A percentile compares a stretch with the other conserved stretches of the same genome.
Conservation (phyloP, 1,284 basidiomycete genomes). For the Jaminaea rosea region DNA sequence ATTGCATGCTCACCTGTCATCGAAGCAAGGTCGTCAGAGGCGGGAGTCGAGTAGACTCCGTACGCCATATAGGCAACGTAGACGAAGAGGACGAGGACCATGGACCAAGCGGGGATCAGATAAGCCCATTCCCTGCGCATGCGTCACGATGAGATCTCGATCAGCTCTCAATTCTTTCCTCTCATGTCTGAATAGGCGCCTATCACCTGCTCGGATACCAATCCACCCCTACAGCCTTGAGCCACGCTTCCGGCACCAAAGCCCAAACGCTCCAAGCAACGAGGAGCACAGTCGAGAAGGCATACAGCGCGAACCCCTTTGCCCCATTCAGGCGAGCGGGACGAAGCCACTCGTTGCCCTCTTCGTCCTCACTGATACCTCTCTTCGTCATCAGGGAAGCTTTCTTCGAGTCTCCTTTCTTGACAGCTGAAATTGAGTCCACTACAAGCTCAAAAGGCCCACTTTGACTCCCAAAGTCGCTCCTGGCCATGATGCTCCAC, state of each 20-base stretch:
- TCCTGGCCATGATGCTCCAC: constrained; percentile 36
- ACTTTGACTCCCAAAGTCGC: constrained; percentile 18
- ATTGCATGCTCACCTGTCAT: constrained; percentile 18
- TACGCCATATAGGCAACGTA: constrained; percentile 25
- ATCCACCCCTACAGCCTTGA: constrained; percentile 20
- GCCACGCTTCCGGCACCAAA: constrained; percentile 17
- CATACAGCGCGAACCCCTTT: constrained; percentile 31
- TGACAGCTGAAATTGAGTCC: not conserved
- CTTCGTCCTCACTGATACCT: not conserved
- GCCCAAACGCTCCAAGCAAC: constrained; percentile 26
- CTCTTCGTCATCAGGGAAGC: not conserved
- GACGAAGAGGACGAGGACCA: constrained; percentile 22
- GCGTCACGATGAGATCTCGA: not conserved
- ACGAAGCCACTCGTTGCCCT: not conserved
- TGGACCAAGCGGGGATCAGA: constrained; percentile 26
- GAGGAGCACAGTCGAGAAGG: constrained; percentile 26
- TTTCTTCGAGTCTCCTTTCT: not conserved
- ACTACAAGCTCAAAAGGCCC: not conserved
- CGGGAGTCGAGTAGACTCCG: constrained; percentile 19
- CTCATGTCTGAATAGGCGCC: not conserved
- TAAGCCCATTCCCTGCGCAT: constrained; percentile 28
- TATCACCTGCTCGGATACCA: constrained; percentile 28
- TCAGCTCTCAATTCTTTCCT: not conserved
- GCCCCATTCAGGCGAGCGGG: not conserved
- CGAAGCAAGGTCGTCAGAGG: constrained; percentile 14